phyloP scores from a whole-genome alignment of 1,139 yeast species.

The Candida buenavistaensis region DNA sequence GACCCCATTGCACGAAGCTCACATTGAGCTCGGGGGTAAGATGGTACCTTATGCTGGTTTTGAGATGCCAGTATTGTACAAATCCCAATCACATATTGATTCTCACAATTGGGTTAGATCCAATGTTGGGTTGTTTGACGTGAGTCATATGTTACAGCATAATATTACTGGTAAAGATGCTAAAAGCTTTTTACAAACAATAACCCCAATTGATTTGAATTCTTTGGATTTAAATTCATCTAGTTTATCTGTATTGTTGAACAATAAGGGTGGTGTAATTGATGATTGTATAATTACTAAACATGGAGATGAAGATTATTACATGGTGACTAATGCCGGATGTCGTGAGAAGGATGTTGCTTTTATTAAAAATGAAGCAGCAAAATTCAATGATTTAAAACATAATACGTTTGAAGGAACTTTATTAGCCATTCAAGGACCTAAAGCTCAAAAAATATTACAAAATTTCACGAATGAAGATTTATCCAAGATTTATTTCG shows the following conservation, averaged over 20 bases:
- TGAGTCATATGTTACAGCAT: slow-evolving; percentile 96
- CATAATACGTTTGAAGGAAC: slow-evolving; percentile 75
- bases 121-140: slow-evolving; percentile 90
- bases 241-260: slow-evolving; percentile 77
- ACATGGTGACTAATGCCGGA: slow-evolving; percentile 97
- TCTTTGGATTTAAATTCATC: slow-evolving; percentile 57
- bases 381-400: slow-evolving; percentile 43
- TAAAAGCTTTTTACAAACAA: slow-evolving; percentile 65
- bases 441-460: slow-evolving; percentile 66
- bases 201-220: slow-evolving; percentile 82
- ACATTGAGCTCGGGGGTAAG: slow-evolving; percentile 76
- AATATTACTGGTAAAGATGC: slow-evolving; percentile 68
- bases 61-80: slow-evolving; percentile 89
- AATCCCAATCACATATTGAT: slow-evolving; percentile 80
- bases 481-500: slow-evolving; percentile 67
- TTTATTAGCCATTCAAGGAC: slow-evolving; percentile 90
- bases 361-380: slow-evolving; percentile 58
- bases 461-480: slow-evolving; percentile 63
- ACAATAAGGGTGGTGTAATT: slow-evolving; percentile 75
- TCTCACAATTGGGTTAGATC: slow-evolving; percentile 93
- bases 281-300: slow-evolving; percentile 93
- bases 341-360: slow-evolving; percentile 78
- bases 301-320: slow-evolving; percentile 72
- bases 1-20: slow-evolving; percentile 84
- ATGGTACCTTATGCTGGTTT: slow-evolving; percentile 96